These are phyloP conservation scores for Geosmithia morbida DNA, from an alignment of 2,329 filamentous ascomycete genomes.

Conservation along the genomic window DNA sequence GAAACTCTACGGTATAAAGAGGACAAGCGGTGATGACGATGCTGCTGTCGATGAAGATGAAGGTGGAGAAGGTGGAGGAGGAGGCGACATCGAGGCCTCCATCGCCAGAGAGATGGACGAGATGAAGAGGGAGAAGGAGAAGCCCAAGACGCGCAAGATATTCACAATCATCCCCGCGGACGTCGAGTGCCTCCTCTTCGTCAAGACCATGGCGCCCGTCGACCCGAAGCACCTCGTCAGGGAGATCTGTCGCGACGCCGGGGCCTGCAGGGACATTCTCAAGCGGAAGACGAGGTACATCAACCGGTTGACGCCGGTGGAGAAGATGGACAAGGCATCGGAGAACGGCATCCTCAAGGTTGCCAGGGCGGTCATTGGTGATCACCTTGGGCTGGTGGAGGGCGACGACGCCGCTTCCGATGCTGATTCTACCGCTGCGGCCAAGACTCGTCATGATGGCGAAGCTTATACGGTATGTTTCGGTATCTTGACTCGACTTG, in stretches of 20 bases:
- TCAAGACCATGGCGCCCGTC: slow-evolving; percentile 39
- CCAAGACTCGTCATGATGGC: not conserved
- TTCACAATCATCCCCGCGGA: slow-evolving; percentile 40
- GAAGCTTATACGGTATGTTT: not conserved
- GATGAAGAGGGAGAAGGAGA: slow-evolving; percentile 32
- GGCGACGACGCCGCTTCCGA: not conserved
- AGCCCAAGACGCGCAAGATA: slow-evolving; percentile 25
- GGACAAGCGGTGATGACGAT: slow-evolving; percentile 4
- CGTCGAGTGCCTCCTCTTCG: slow-evolving; percentile 50
- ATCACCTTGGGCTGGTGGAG: not conserved
- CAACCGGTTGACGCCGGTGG: slow-evolving; percentile 41
- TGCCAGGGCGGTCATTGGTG: slow-evolving; percentile 34
- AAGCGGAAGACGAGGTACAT: slow-evolving; percentile 39
- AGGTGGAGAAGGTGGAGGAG: slow-evolving; percentile 19
- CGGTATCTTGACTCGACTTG: no score
- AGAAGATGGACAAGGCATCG: slow-evolving; percentile 46
- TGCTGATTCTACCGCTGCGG: not conserved
- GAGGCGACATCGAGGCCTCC: slow-evolving; percentile 53
- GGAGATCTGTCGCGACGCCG: slow-evolving; percentile 40
- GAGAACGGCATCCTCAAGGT: slow-evolving; percentile 53
- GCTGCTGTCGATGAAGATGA: slow-evolving; percentile 4
- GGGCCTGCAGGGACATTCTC: slow-evolving; percentile 21
- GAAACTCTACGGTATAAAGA: slow-evolving; percentile 38
- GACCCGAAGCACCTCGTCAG: slow-evolving; percentile 39
- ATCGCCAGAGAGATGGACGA: slow-evolving; percentile 58